Evolutionary conservation across 768 basidiomycete species (phyloP), one percentile per base, ranked within the genome.

Genomic region (Scleroderma bovista): DNA sequence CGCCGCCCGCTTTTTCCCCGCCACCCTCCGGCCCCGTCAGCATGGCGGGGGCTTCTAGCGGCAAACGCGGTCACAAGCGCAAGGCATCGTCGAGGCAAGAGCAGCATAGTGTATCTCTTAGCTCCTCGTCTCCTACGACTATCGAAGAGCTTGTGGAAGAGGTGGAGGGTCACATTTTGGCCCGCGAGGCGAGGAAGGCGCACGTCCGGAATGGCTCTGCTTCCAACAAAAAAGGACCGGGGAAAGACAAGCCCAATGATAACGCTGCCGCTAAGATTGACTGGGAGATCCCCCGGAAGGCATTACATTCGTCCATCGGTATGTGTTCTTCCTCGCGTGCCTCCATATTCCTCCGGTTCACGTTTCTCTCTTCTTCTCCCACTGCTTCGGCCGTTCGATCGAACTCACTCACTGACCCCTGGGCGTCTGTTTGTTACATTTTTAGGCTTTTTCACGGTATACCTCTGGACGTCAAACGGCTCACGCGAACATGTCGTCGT

Each of bases 241-340:
- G 42, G 53, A 44, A 50, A 20, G 36, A 38, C 52, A 57, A 45
- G 57, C 59, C 43, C 60, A 63, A 41, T 72, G 75, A 56, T 22
- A 60, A 57, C 19, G 5, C 33, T 11, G 56, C 17, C 13, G 20
- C 16, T n/a, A 33, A 49, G 17, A 74, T 88, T 26, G 87, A 93
- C 68, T 93, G 86, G 84, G 93, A 96, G 68, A 84, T 96, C 44
- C 93, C 93, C 1, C 72, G 93, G 55, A 96, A 96, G 67, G 68
- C 80, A 10, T 65, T 96, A 39, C 93, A 96, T 67, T 86, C 88
- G 12, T 89, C 87, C 3, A 95, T 95, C 52, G 93, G 92, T 90
- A 36, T 26, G 83, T 75, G 46, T 44, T n/a, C 33, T 34, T 48
- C 29, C 15, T 16, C 46, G 32, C 26, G 47, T 59, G 49, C 34